phyloP scores from a whole-genome alignment of 2,329 filamentous ascomycete genomes.

The Colletotrichum lini region DNA sequence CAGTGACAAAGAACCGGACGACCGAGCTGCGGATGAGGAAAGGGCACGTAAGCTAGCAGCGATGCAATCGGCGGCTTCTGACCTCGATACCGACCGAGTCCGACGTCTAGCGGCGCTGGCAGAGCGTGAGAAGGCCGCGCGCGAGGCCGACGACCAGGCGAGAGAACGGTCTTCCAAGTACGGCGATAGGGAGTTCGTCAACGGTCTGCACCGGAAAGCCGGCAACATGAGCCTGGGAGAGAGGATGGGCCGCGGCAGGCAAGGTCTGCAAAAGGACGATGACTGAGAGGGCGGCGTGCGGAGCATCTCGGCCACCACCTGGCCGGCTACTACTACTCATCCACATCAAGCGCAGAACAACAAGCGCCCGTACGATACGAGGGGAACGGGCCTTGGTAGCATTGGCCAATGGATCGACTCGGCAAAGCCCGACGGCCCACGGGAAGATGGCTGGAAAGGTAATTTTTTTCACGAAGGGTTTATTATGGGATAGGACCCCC shows the following conservation, averaged over 20 bases:
- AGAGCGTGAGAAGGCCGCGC: slow-evolving; percentile 73
- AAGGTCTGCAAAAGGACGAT: slow-evolving; percentile 63
- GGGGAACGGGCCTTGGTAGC: slow-evolving; percentile 8
- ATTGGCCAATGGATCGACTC: slow-evolving; percentile 19
- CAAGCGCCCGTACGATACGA: background rate
- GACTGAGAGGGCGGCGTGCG: slow-evolving; percentile 49
- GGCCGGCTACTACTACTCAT: background rate
- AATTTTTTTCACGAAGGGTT: slow-evolving; percentile 9
- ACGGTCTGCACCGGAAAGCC: slow-evolving; percentile 72
- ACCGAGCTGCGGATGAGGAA: slow-evolving; percentile 64
- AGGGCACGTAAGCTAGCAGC: slow-evolving; percentile 77
- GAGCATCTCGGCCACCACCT: background rate
- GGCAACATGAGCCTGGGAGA: slow-evolving; percentile 66
- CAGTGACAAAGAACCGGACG: slow-evolving; percentile 44
- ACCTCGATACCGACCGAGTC: slow-evolving; percentile 79
- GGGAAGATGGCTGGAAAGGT: slow-evolving; percentile 12
- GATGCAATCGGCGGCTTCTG: slow-evolving; percentile 80
- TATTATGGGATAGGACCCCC: slow-evolving; percentile 1
- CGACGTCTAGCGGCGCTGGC: slow-evolving; percentile 77
- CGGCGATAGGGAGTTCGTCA: slow-evolving; percentile 76
- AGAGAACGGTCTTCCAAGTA: slow-evolving; percentile 72
- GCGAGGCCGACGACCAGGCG: slow-evolving; percentile 76
- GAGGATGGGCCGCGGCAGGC: slow-evolving; percentile 64
- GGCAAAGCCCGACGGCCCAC: slow-evolving; percentile 11
- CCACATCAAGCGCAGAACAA: slow-evolving; percentile 1